Base-by-base conservation (phyloP, 2,329 filamentous ascomycete species). In the Pseudocercospora macadamiae region DNA sequence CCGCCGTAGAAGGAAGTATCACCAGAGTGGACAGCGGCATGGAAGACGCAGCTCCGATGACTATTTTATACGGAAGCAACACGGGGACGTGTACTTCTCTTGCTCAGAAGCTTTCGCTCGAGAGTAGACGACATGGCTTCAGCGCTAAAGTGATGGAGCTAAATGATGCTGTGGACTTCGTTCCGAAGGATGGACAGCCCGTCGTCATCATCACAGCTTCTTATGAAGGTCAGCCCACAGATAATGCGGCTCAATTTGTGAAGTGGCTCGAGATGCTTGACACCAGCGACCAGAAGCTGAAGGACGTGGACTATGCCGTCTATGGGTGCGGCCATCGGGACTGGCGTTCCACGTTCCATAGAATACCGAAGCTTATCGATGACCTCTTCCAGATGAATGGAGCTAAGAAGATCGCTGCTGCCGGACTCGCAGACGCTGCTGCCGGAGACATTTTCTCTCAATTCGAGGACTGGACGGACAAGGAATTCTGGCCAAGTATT, bases 41-140 rank as follows among this genome's bases (percentile, higher is more conserved):
- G 6, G 70, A 34, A 77, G 26, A 55, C 48, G 63, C 54, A 21
- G 80, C 80, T 63, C 77, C 79, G 1, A 77, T 92, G 64, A 82
- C 82, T 19, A 82, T 92, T 16, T 82, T 86, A 47, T 92, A 89
- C 68, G 89, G 89, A 2, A 89, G 86, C 16, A 90, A 91, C 68
- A 86, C 85, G 1, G 89, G 34, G 5, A 37, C 34, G 18, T 37
- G 34, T 16, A 37, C 34, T n/a, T 14, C 34, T 37, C 34, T 37
- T 6, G 34, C 34, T 37, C 34, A 37, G 18, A 37, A 37, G 34
- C 34, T 37, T 37, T 37, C 34, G n/a, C 34, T 37, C 10, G 34
- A 37, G 18, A n/a, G 34, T 37, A 14, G 34, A 14, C 34, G 34
- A 37, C 34, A 37, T 37, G 34, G 34, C 4, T 37, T 37, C 34